Evolutionary conservation across 306 rosid genomes (phyloP).

Genomic region (Sphenostylis stenocarpa): DNA sequence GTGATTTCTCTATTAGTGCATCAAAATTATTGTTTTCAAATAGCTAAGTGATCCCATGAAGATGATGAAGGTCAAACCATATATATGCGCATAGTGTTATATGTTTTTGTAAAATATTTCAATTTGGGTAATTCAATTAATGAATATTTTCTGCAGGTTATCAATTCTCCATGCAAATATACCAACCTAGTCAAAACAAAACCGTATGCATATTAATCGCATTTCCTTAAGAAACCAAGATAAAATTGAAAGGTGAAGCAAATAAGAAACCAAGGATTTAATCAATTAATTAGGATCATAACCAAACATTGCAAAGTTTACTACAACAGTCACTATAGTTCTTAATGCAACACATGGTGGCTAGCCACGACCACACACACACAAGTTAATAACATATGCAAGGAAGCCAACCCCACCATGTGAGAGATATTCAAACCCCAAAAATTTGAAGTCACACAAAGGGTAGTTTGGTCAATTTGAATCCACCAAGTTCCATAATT

Average conservation of each 20-base stretch:
- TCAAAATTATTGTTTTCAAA: no score
- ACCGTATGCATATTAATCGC: background rate
- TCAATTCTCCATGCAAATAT: no score
- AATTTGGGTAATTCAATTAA: no score
- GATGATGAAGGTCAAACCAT: no score
- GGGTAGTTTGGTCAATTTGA: slow-evolving; percentile 51
- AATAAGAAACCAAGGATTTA: background rate
- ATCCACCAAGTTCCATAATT: slow-evolving; percentile 15
- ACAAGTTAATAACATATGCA: slow-evolving; percentile 22
- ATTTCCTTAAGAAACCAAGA: background rate
- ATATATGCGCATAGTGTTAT: no score
- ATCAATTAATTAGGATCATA: background rate
- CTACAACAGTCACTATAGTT: background rate
- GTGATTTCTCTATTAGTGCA: no score
- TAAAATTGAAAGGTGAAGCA: background rate
- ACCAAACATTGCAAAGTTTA: background rate
- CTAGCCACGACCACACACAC: background rate
- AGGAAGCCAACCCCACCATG: slow-evolving; percentile 43
- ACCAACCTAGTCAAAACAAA: background rate
- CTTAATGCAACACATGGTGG: slow-evolving; percentile 13
- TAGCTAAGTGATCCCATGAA: no score
- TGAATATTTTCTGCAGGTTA: no score
- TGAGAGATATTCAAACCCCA: slow-evolving; percentile 20
- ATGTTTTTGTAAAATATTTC: no score
- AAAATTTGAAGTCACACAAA: slow-evolving; percentile 20